Base-by-base conservation (phyloP, 768 basidiomycete species). In the Myochromella boudieri region DNA sequence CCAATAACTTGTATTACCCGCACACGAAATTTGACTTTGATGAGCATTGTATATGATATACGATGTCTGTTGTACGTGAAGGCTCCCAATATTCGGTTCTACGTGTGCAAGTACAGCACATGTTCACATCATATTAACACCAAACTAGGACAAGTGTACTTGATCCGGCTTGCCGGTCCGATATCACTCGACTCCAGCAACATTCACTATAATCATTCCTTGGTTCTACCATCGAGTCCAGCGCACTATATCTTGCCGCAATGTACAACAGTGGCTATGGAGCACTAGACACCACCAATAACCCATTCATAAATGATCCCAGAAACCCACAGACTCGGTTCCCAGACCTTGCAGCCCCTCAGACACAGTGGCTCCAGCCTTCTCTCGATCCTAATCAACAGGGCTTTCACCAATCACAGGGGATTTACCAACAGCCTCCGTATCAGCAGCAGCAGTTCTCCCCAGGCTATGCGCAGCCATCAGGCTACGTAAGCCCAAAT, bases 291-390 rank as follows among this genome's bases (percentile, higher is more conserved):
- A 44, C 72, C 49, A 69, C 71, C 40, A 90, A 85, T 59, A 89
- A 89, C 55, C 87, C 87, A 0, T 89, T 90, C 65, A 67, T 82
- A 57, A 69, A 74, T 37, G 77, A 79, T 51, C 71, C 78, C 1
- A 52, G 70, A 24, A 68, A 71, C 37, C 64, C 77, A 25, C 70
- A 74, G 21, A 62, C 71, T 17, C 80, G 87, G 49, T 90, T 75
- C 56, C 88, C 88, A 27, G 84, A 85, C 60, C 33, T 54, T 56
- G 37, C 61, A 47, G 37, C 48, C 50, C 46, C 52, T 56, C 73
- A 75, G 43, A 68, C 71, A 1, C 62, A 66, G 33, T 78, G 74
- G 75, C 20, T 60, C 34, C 57, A 56, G 38, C n/a, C 42, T 33
- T 33, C 46, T 26, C 15, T 28, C 12, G 39, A 34, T 49, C 51